Evolutionary conservation across 2,329 filamentous ascomycete genomes (phyloP), one percentile per base, ranked within the genome.

Genomic region (Ilyonectria mors-panacis): DNA sequence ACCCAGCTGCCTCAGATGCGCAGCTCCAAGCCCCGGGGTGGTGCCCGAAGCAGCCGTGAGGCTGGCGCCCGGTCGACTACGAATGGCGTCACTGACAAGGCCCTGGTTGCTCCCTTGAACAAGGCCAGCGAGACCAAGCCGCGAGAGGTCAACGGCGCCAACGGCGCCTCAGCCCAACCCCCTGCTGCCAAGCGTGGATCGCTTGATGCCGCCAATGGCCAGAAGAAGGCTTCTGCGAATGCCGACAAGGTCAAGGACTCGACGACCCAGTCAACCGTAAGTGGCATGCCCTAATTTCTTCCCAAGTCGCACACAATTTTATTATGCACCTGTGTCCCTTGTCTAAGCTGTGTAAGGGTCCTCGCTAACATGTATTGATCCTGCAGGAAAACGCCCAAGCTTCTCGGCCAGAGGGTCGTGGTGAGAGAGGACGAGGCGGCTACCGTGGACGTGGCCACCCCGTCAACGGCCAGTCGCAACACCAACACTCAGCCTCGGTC

Each of bases 1-100:
- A 98, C 96, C 1, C 94, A 93, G 30, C 80, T 97, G 45, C 90
- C 91, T 15, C 82, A 81, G 51, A 77, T 82, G 72, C 85, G 87
- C 68, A 82, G 82, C 60, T 78, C 84, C 35, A 88, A 86, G 70
- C 81, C 85, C 48, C 84, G 88, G 30, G 85, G 85, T 17, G 85
- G 86, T 65, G 81, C 81, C 58, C 82, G 85, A 44, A 82, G 81
- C 47, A 80, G 82, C 12, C 74, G 74, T 19, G 74, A 76, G 33
- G 82, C 83, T 44, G 72, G 76, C 47, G 59, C 78, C 42, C 81
- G 85, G 35, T 78, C 79, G 6, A 78, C 83, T 35, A 66, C 71
- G 39, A 74, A 77, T 19, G 79, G 80, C 55, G 68, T 75, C 53
- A 65, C 71, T 23, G 84, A 86, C 37, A 86, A 85, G 76, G 47